Base-by-base conservation (phyloP, 305 asterid genomes). In the Fraxinus dipetala region DNA sequence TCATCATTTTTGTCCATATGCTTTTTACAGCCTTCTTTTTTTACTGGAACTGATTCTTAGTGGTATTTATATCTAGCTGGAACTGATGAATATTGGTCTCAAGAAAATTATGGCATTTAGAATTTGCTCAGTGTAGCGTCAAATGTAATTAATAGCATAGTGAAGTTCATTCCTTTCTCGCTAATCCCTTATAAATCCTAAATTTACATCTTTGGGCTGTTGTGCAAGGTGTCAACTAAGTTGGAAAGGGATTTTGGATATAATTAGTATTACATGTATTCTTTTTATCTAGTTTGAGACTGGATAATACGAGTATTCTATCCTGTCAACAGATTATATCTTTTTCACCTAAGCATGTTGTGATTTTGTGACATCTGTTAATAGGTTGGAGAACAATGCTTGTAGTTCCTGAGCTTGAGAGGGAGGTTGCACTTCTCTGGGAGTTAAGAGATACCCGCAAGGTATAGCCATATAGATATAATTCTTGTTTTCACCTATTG, bases 341-440 rank as follows among this genome's bases (percentile, higher is more conserved):
- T 56, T 56, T 56, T 56, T 56, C 13, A 18, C 67, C 67, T 56
- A 56, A 18, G n/a, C 72, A 63, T 63, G 32, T 63, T 63, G 34
- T 63, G 34, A 22, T 63, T 63, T 28, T 26, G 32, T 65, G 2
- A 24, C 35, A 65, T 11, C 5, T 65, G 72, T 65, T 65, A 79
- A 35, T 89, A 96, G 99, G 99, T 69, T 96, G 99, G 99, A 94
- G 99, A 88, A 96, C 99, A 74, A 96, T 96, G 99, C 99, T 96
- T 73, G 98, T 95, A 77, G 97, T 96, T 88, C 99, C 99, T 7
- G 99, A 96, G 95, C 98, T 96, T 77, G 99, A 93, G 91, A 96
- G 89, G 85, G 99, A 96, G 88, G 95, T 91, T 76, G 91, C 90
- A 84, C 93, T 93, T 88, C 97, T 96, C 18, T 93, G 91, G 92